Base-by-base conservation (phyloP, 139 green algal species). In the Picochlorum sp. region DNA sequence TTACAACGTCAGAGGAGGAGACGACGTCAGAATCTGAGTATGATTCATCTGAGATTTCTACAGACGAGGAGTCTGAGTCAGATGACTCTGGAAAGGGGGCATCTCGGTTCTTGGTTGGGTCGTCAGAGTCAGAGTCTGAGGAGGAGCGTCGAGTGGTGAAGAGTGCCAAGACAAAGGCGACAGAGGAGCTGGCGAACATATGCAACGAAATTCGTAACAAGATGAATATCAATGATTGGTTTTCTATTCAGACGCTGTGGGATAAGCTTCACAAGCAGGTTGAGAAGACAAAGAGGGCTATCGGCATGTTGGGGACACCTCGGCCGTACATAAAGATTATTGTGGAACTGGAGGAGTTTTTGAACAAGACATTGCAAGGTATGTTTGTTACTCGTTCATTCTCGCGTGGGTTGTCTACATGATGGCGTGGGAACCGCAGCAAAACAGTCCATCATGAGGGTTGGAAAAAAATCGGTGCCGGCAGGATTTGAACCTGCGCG, bases 221-320 rank as follows among this genome's bases (percentile, higher is more conserved):
- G 77, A 92, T 96, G 76, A 90, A 98, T 73, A 97, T 95, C 80
- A 96, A 97, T 55, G 94, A 99, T 76, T 99, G 90, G 90, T 75
- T 81, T 0, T 70, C 86, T 4, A 90, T 99, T 60, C 87, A 96
- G 77, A 82, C 81, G 0, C 75, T 94, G 45, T 98, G 96, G 65
- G 90, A 98, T 50, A 94, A 95, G 78, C 76, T 98, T n/a, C 95
- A 98, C 78, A 95, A 96, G 83, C 92, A 96, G 68, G 73, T 98
- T 47, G 92, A 98, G 68, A 95, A 91, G 70, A 73, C 75, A 21
- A 71, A 76, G 54, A 90, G 86, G 69, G 69, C 76, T 23, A 65
- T 55, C 68, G 68, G 13, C 18, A 60, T 49, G 6, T 37, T 82
- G 50, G 59, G 60, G 14, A 70, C 63, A 18, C 94, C 94, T 0